Evolutionary conservation across 2,329 filamentous ascomycete species (phyloP), one percentile per base, ranked within the genome.

Genomic region (Curvularia spicifera): DNA sequence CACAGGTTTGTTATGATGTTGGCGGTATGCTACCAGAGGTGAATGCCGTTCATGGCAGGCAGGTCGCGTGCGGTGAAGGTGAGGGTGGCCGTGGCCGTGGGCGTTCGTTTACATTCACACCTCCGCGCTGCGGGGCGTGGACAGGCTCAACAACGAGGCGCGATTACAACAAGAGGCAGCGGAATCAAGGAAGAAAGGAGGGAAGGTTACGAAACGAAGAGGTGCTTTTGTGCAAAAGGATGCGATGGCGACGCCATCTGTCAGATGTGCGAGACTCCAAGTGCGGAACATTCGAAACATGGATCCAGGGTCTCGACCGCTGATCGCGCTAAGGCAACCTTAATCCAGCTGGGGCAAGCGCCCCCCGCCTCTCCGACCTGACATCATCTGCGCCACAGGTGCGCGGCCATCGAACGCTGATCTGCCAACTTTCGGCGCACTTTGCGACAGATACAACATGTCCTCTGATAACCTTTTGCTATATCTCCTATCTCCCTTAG

Each of bases 11-110:
- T 56, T 65, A 37, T 65, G 18, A 45, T 40, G 53, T 52, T 60
- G 47, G 57, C 59, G 61, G 57, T 66, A 59, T 46, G 53, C 40
- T 60, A 51, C 52, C 52, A 43, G 51, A 61, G 57, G 71, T 72
- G 70, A 72, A 69, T 56, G 65, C 50, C 33, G 56, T 48, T 70
- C 69, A 72, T 71, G 20, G 62, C 60, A 61, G 60, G 58, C 55
- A 52, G 51, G 60, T 65, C 60, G 61, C 54, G 61, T 67, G 63
- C 64, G 56, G 65, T 67, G 48, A 31, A 31, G 33, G 33, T 35
- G 33, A 56, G 53, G 47, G 55, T 53, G 47, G 29, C 44, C 60
- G 60, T 65, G 51, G 54, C 50, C 49, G 55, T 49, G 47, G 29
- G 46, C 59, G 59, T 58, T 56, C 39, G 57, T 68, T 48, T 58